Conservation (phyloP, 2,329 filamentous ascomycete species). For the Arthrobotrys pseudoclavata region DNA sequence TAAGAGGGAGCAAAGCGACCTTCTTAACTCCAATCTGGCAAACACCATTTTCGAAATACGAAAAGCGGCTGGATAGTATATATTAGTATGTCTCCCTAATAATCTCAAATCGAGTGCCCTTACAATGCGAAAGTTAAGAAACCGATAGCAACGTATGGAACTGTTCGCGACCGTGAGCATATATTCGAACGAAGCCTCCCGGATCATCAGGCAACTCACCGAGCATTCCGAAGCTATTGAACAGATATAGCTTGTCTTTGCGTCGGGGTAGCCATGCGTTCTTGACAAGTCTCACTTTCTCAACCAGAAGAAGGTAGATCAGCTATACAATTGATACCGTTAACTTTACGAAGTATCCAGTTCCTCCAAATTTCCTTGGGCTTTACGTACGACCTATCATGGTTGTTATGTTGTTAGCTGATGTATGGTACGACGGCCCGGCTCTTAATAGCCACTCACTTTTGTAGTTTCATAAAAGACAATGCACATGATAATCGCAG, state of each 20-base stretch:
- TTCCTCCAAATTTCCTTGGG: slow-evolving; percentile 35
- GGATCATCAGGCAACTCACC: slow-evolving; percentile 63
- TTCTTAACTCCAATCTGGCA: slow-evolving; percentile 75
- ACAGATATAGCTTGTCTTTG: slow-evolving; percentile 72
- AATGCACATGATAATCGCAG: slow-evolving; percentile 73
- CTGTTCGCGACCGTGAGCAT: slow-evolving; percentile 58
- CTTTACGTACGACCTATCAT: slow-evolving; percentile 41
- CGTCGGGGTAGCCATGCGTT: slow-evolving; percentile 69
- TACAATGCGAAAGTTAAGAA: slow-evolving; percentile 74
- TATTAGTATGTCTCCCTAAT: neutral
- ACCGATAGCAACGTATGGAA: slow-evolving; percentile 66
- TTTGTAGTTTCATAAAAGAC: slow-evolving; percentile 75
- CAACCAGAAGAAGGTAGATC: slow-evolving; percentile 75
- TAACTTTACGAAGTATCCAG: neutral
- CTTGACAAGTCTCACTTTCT: slow-evolving; percentile 73
- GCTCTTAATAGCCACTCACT: slow-evolving; percentile 65
- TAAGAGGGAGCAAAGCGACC: slow-evolving; percentile 73
- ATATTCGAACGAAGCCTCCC: neutral
- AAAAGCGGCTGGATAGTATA: slow-evolving; percentile 69
- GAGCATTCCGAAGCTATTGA: slow-evolving; percentile 74
- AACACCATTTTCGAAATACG: slow-evolving; percentile 70
- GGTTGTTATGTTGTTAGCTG: neutral
- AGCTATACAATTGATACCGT: slow-evolving; percentile 66
- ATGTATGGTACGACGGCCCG: neutral
- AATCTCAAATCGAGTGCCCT: slow-evolving; percentile 58